Percentiles rank a stretch among this genome's conserved stretches.
These are phyloP conservation scores for Schizophyllum commune DNA, from an alignment of 1,284 basidiomycete genomes.

Conservation along the genomic window DNA sequence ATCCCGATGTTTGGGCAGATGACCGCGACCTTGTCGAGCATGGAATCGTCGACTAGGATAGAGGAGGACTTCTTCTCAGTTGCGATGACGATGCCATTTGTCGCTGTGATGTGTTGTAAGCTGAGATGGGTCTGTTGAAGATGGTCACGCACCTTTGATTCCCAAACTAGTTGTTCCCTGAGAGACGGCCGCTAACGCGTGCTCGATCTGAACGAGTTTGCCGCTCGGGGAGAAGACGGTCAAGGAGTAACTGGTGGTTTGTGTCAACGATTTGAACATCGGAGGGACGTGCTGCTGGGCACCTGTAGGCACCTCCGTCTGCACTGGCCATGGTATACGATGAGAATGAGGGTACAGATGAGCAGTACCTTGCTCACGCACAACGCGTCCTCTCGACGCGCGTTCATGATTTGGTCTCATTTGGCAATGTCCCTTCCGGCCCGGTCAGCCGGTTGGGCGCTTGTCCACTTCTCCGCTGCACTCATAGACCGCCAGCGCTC, in stretches of 20 bases:
- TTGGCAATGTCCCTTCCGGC: not conserved
- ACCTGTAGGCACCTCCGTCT: constrained; percentile 83
- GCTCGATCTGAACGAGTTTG: constrained; percentile 98
- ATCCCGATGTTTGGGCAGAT: constrained; percentile 99
- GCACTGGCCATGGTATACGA: constrained; percentile 50
- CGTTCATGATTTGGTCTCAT: not conserved
- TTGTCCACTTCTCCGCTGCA: not conserved
- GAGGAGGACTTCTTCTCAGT: constrained; percentile 99
- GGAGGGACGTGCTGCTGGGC: not conserved
- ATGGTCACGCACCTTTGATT: constrained; percentile 76
- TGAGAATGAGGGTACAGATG: constrained; percentile 11
- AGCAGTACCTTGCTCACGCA: not conserved
- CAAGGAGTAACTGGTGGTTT: constrained; percentile 78
- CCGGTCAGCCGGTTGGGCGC: not conserved
- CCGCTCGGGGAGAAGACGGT: constrained; percentile 99
- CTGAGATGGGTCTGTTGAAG: constrained; percentile 8
- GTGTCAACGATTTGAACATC: constrained; percentile 11
- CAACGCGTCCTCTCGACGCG: not conserved
- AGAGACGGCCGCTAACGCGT: constrained; percentile 96
- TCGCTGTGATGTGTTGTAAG: constrained; percentile 48
- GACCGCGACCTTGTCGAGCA: constrained; percentile 93
- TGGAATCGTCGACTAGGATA: constrained; percentile 93
- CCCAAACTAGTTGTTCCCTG: constrained; percentile 95
- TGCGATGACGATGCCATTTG: constrained; percentile 98
- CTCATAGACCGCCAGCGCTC: not conserved